Evolutionary conservation across 2,329 filamentous ascomycete genomes (phyloP).

Genomic region (Alternaria sp.): DNA sequence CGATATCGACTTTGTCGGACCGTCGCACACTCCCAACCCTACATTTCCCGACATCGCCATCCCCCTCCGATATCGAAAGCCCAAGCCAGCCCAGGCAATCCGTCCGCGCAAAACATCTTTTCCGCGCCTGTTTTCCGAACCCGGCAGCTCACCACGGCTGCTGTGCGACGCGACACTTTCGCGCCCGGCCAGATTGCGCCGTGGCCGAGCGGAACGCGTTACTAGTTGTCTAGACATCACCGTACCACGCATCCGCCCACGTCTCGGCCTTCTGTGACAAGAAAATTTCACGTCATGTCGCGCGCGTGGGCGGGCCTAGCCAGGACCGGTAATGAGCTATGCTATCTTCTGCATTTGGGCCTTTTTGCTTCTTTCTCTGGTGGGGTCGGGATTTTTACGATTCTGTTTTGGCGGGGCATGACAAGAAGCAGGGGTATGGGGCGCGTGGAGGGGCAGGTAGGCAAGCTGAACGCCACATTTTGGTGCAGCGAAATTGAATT

Average conservation of each 20-base stretch:
- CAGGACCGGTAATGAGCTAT: conserved; percentile 9
- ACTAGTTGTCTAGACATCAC: background rate
- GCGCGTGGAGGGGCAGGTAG: background rate
- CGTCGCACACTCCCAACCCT: background rate
- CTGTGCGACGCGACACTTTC: background rate
- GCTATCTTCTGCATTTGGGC: conserved; percentile 9
- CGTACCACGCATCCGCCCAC: background rate
- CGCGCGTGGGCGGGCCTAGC: background rate
- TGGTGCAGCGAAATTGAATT: background rate
- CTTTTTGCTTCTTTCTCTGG: conserved; percentile 4
- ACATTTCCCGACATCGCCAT: conserved; percentile 6
- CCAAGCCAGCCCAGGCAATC: background rate
- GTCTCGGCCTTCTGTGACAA: background rate
- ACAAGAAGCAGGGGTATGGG: background rate
- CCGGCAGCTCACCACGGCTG: background rate
- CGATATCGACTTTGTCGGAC: background rate
- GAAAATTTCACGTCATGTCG: background rate
- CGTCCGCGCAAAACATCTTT: background rate
- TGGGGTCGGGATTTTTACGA: background rate
- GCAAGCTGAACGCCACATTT: background rate
- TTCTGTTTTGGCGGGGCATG: conserved; percentile 4
- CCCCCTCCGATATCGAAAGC: conserved; percentile 7
- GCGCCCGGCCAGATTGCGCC: background rate
- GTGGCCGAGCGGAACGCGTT: background rate
- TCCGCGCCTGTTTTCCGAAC: conserved; percentile 1